Evolutionary conservation across 345 rosid species (phyloP).

Genomic region (Melaleuca quinquenervia): DNA sequence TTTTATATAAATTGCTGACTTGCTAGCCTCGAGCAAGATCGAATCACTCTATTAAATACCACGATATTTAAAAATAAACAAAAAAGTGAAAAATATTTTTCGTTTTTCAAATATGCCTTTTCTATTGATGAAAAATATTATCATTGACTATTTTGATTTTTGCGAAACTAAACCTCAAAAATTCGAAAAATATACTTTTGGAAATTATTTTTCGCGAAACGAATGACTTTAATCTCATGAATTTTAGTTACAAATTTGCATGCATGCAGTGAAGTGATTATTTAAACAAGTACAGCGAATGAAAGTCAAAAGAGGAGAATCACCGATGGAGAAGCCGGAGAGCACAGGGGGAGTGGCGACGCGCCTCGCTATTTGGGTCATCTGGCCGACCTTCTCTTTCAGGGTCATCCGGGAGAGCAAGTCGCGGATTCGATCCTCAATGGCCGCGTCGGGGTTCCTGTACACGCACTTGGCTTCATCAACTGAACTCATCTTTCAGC

Average conservation of each 20-base stretch:
- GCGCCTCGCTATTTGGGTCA: constrained; percentile 72
- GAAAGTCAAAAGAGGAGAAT: not conserved
- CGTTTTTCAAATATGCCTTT: no score
- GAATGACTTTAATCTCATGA: not conserved
- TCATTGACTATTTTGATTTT: no score
- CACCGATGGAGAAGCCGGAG: constrained; percentile 44
- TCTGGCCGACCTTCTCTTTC: constrained; percentile 71
- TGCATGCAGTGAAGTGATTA: not conserved
- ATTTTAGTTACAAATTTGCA: not conserved
- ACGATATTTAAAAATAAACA: no score
- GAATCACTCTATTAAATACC: no score
- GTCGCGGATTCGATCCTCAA: constrained; percentile 66
- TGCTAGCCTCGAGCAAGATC: no score
- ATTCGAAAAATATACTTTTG: no score
- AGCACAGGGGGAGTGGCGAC: constrained; percentile 39
- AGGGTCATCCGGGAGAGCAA: constrained; percentile 78
- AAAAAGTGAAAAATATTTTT: no score
- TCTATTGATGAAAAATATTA: no score
- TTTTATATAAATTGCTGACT: no score
- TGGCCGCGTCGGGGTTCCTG: constrained; percentile 44
- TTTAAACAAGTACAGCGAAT: not conserved
- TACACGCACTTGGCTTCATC: constrained; percentile 29
- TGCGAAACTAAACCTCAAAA: no score
- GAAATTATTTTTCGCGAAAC: no score
- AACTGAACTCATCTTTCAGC: not conserved